phyloP scores from a whole-genome alignment of 2,329 filamentous ascomycete species.

The Thyridium curvatum region DNA sequence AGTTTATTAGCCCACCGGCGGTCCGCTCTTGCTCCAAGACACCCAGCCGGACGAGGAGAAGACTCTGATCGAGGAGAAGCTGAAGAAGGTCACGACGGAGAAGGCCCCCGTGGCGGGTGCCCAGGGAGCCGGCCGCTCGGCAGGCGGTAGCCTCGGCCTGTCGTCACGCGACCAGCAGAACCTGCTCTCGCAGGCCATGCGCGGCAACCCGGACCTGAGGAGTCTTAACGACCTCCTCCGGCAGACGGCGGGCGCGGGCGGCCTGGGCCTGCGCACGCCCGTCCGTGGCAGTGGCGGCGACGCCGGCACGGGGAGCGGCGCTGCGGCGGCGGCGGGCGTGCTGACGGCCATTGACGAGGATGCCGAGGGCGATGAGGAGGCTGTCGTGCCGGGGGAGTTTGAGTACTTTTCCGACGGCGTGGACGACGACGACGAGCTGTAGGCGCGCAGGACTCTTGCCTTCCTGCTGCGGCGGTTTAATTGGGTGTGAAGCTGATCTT shows the following conservation, averaged over 20 bases:
- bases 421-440: constrained; percentile 30
- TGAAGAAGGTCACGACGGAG: constrained; percentile 70
- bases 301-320: constrained; percentile 36
- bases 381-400: constrained; percentile 63
- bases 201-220: constrained; percentile 19
- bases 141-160: constrained; percentile 8
- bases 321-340: constrained; percentile 70
- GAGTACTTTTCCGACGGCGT: constrained; percentile 70
- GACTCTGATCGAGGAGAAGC: constrained; percentile 80
- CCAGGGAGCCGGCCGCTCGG: constrained; percentile 24
- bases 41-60: constrained; percentile 74
- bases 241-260: constrained; percentile 19
- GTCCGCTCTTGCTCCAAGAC: constrained; percentile 86
- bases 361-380: constrained; percentile 66
- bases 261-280: constrained; percentile 20
- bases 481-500: too few species aligned
- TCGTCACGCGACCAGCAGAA: constrained; percentile 18
- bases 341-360: constrained; percentile 86
- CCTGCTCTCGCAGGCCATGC: constrained; percentile 17
- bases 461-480: too few species aligned
- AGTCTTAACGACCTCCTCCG: constrained; percentile 38
- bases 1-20: constrained; percentile 70
- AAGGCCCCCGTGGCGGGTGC: constrained; percentile 48
- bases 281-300: constrained; percentile 8
- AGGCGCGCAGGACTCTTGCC: too few species aligned